Evolutionary conservation across 176 grass and related monocot genomes (phyloP).

Genomic region (Juncus effusus): DNA sequence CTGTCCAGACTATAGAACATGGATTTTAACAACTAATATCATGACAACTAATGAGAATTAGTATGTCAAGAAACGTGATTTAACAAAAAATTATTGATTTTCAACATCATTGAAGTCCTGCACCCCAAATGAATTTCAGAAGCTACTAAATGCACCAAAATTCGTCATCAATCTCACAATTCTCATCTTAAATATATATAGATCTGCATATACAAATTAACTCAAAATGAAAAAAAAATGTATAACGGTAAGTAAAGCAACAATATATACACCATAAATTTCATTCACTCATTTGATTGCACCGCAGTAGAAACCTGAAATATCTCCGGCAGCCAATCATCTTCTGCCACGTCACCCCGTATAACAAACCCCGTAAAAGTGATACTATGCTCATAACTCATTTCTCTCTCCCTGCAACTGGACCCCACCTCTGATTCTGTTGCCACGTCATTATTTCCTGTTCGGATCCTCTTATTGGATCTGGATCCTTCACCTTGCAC

Average conservation of each 20-base stretch:
- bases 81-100: too few species aligned
- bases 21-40: too few species aligned
- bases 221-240: background rate
- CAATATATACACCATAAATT: too few species aligned
- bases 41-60: too few species aligned
- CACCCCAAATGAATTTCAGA: too few species aligned
- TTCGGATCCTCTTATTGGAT: constrained; percentile 31
- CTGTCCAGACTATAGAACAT: too few species aligned
- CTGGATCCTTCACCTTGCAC: constrained; percentile 21
- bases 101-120: too few species aligned
- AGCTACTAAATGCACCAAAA: too few species aligned
- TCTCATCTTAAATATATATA: background rate
- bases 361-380: constrained; percentile 65
- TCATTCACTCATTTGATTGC: constrained; percentile 11
- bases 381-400: constrained; percentile 41
- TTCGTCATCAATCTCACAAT: too few species aligned
- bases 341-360: constrained; percentile 53
- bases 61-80: too few species aligned
- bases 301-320: constrained; percentile 47
- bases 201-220: background rate
- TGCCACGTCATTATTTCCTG: constrained; percentile 17
- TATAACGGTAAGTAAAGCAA: background rate
- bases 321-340: constrained; percentile 67
- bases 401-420: constrained; percentile 27
- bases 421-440: background rate